Evolutionary conservation across 805 yeast genomes (phyloP).

Genomic region (Peterozyma toletana): DNA sequence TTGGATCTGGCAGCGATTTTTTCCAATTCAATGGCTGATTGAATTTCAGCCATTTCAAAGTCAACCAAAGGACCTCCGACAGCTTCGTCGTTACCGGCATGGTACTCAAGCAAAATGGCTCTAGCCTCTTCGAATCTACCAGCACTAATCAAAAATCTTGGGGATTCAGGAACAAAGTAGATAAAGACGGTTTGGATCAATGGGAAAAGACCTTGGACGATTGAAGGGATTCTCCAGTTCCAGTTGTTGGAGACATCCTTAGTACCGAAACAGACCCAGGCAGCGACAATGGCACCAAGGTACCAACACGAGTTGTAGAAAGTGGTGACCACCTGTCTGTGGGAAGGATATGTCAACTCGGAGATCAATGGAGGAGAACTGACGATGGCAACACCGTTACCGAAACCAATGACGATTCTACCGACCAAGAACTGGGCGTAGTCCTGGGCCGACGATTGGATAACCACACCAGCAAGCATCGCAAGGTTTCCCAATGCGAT

Average conservation of each 20-base stretch:
- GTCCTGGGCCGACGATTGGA: constrained; percentile 37
- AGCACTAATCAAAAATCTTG: constrained; percentile 30
- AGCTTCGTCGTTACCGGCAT: constrained; percentile 27
- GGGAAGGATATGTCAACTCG: constrained; percentile 42
- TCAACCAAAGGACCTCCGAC: constrained; percentile 20
- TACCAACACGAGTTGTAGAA: constrained; percentile 34
- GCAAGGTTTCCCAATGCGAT: constrained; percentile 44
- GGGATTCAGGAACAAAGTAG: constrained; percentile 34
- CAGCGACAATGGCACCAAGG: constrained; percentile 37
- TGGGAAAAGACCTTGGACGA: constrained; percentile 43
- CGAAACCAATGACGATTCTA: constrained; percentile 43
- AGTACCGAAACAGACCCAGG: constrained; percentile 39
- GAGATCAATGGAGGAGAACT: constrained; percentile 41
- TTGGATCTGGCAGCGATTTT: constrained; percentile 19
- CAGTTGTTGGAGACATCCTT: constrained; percentile 22
- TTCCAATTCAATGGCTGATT: constrained; percentile 30
- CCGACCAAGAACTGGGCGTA: constrained; percentile 30
- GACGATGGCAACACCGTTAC: constrained; percentile 32
- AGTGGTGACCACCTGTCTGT: constrained; percentile 33
- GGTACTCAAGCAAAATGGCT: constrained; percentile 24
- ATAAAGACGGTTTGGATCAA: constrained; percentile 27
- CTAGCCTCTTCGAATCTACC: constrained; percentile 29
- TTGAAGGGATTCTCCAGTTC: constrained; percentile 51
- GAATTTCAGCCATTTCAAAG: constrained; percentile 28
- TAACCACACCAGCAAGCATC: constrained; percentile 46